A percentile compares a stretch with the other conserved stretches of the same genome.
Evolutionary conservation across 108 stramenopile genomes (phyloP).

Genomic region (Stephanodiscus triporus): DNA sequence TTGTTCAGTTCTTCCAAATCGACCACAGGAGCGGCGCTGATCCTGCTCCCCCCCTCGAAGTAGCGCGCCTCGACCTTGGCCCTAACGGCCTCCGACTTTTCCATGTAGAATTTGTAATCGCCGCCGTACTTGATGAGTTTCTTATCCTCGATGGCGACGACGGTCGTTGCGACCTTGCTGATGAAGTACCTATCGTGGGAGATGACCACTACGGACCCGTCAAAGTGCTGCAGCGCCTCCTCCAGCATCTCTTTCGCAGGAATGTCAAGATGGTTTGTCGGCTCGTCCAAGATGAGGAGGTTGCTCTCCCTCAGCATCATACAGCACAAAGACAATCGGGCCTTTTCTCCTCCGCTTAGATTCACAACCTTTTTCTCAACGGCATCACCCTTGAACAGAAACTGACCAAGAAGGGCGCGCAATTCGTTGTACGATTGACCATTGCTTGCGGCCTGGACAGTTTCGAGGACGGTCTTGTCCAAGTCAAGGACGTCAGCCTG

Average conservation of each 20-base stretch:
- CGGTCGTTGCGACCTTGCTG: conserved; percentile 92
- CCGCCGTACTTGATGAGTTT: conserved; percentile 83
- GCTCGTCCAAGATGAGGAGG: conserved; percentile 91
- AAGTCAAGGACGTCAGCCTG: conserved; percentile 93
- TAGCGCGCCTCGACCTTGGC: conserved; percentile 90
- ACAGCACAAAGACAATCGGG: conserved; percentile 88
- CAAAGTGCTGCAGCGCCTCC: conserved; percentile 95
- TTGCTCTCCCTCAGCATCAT: conserved; percentile 96
- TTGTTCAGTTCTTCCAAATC: conserved; percentile 65
- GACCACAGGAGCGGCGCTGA: conserved; percentile 73
- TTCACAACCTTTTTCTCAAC: conserved; percentile 89
- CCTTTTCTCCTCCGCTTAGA: conserved; percentile 96
- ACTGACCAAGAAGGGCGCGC: conserved; percentile 92
- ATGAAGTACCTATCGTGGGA: conserved; percentile 98
- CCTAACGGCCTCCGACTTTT: conserved; percentile 76
- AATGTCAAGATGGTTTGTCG: conserved; percentile 86
- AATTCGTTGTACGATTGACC: conserved; percentile 91
- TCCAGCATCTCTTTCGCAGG: conserved; percentile 99
- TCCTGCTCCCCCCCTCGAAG: conserved; percentile 72
- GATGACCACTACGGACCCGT: conserved; percentile 91
- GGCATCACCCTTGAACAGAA: conserved; percentile 95
- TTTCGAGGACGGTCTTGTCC: conserved; percentile 87
- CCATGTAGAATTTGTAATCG: conserved; percentile 97
- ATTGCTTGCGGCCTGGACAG: conserved; percentile 76
- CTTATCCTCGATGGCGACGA: conserved; percentile 93